Evolutionary conservation across 1,284 basidiomycete genomes (phyloP).

Genomic region (Gomphus bonarii): DNA sequence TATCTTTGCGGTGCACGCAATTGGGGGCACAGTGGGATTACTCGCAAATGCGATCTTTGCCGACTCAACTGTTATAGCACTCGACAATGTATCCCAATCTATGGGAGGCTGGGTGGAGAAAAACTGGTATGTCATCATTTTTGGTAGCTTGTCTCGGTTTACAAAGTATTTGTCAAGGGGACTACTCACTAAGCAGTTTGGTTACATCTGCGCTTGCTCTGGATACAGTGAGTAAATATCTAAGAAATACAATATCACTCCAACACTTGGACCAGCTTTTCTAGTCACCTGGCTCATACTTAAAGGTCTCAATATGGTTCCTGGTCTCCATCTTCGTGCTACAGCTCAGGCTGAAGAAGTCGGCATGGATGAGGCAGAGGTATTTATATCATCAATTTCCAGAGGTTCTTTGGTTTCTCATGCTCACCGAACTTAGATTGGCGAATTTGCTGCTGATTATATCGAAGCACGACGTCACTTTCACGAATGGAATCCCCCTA

Average conservation of each 20-base stretch:
- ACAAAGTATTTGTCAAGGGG: slow-evolving; percentile 1
- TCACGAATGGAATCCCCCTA: slow-evolving; percentile 39
- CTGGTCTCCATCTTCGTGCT: slow-evolving; percentile 65
- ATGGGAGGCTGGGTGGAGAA: slow-evolving; percentile 64
- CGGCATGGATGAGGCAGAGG: slow-evolving; percentile 85
- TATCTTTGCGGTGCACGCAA: slow-evolving; percentile 84
- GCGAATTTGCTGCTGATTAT: slow-evolving; percentile 70
- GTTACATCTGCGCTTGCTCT: slow-evolving; percentile 66
- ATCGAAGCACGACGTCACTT: slow-evolving; percentile 68
- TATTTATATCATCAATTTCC: slow-evolving; percentile 18
- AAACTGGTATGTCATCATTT: slow-evolving; percentile 52
- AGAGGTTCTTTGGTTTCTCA: neutral
- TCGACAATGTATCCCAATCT: slow-evolving; percentile 64
- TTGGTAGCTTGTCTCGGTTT: slow-evolving; percentile 24
- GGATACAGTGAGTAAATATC: slow-evolving; percentile 30
- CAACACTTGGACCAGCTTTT: slow-evolving; percentile 28
- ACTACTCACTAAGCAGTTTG: slow-evolving; percentile 69
- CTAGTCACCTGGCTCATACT: slow-evolving; percentile 58
- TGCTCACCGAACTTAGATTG: slow-evolving; percentile 36
- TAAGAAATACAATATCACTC: neutral
- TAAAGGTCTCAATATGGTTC: slow-evolving; percentile 66
- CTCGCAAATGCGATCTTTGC: slow-evolving; percentile 77
- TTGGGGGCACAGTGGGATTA: slow-evolving; percentile 83
- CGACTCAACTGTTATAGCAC: slow-evolving; percentile 45
- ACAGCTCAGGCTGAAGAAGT: slow-evolving; percentile 71